Evolutionary conservation across 176 grass and related monocot genomes (phyloP), one percentile per base, ranked within the genome.

Genomic region (Oropetium thomaeum): DNA sequence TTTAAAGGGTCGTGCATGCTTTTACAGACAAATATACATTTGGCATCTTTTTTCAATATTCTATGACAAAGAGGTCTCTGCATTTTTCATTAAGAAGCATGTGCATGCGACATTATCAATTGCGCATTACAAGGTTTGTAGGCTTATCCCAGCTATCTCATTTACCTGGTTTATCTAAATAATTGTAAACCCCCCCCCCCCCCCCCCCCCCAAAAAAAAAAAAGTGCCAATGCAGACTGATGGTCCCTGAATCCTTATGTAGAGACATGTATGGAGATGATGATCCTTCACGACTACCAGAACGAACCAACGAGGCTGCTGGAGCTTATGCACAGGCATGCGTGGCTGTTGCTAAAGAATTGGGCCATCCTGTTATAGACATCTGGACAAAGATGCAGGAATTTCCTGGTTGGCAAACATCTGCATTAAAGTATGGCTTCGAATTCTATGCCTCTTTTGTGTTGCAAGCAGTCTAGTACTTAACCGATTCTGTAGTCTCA

Each of bases 221-320:
- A n/a, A n/a, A n/a, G n/a, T n/a, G n/a, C n/a, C n/a, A n/a, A n/a
- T n/a, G 22, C 19, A 52, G 15, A 64, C 17, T 75, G 16, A 44
- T 49, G 47, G 28, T 41, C 11, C 10, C 51, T 49, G 30, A 60
- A 5, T 37, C 75, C 59, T 67, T 29, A 37, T 75, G 35, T 67
- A 95, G 96, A 58, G 42, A 90, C 82, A 58, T 83, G 6, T 89
- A 47, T 58, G 87, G 84, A 83, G 79, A 79, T 33, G 73, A 93
- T 51, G 66, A 62, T 5, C 38, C 74, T 63, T 85, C 81, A 19
- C 84, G 75, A 29, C 71, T 83, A 45, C 71, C 96, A 28, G 91
- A 99, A 84, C 90, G 96, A 58, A 99, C 84, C 45, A 99, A 99
- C 52, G 89, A 92, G 76, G 84, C 89, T 89, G 91, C 96, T 76